Evolutionary conservation across 768 basidiomycete species (phyloP), one percentile per base, ranked within the genome.

Genomic region (Amanita molliuscula): DNA sequence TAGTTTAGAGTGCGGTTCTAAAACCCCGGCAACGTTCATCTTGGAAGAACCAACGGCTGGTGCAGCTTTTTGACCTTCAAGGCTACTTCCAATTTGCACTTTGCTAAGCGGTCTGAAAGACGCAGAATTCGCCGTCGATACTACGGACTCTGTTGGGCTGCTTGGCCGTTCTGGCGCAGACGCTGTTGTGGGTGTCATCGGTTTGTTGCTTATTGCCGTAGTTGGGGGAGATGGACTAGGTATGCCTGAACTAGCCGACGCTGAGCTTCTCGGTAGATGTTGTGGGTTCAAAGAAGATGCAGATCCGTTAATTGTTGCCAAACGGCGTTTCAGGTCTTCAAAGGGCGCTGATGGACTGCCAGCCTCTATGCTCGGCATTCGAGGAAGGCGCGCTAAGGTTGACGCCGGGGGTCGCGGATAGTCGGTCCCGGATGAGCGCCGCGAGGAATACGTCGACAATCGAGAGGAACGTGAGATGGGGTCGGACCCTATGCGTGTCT

Each of bases 11-110:
- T 90, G 83, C 0, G 85, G 74, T 58, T 97, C 88, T 50, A 96
- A 63, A 38, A 90, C 65, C 0, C 95, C 95, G 7, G 81, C 74
- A 0, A 88, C 95, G 58, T 84, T 93, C 6, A 82, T 77, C 60
- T 79, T 84, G 6, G 88, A 88, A 2, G 92, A 86, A 1, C 88
- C 93, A 35, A 98, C 69, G 3, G 93, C 90, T 23, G 96, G 88
- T 0, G 89, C 88, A 3, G 88, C 93, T 60, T 95, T 94, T 55
- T 82, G 82, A 1, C 81, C 77, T 55, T 92, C 90, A 10, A 73
- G 74, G 44, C 81, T 78, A 4, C 41, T 40, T 5, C 84, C 84
- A 11, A 86, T 71, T 23, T 86, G 85, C 38, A 88, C 62, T 34
- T 82, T 72, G 53, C 81, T 82, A 11, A 74, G 62, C 2, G 74